These are phyloP conservation scores for Chaetomium tenue DNA, from an alignment of 495 filamentous ascomycete genomes.

Conservation along the genomic window DNA sequence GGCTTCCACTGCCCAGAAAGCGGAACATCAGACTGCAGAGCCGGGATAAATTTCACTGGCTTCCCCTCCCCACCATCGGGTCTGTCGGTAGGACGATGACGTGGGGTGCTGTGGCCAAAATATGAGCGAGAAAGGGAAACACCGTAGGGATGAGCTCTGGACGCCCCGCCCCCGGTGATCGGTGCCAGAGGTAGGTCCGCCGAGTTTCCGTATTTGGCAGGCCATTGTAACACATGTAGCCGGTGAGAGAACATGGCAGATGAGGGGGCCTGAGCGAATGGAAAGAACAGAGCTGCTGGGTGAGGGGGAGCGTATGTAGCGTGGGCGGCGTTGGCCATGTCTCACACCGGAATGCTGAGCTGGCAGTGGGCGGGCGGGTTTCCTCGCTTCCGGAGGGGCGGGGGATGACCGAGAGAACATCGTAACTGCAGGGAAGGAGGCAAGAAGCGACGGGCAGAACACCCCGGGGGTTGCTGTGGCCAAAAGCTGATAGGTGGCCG, in stretches of 20 bases:
- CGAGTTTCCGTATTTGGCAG: constrained; percentile 3
- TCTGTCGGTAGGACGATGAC: constrained; percentile 3
- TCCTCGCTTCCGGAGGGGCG: constrained; percentile 1
- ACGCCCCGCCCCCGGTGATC: background rate
- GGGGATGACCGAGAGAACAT: background rate
- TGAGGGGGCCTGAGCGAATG: constrained; percentile 16
- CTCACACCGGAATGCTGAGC: constrained; percentile 11
- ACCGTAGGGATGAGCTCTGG: background rate
- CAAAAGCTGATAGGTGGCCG: background rate
- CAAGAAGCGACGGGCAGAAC: background rate
- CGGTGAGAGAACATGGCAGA: constrained; percentile 8
- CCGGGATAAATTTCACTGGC: constrained; percentile 31
- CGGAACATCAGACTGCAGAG: constrained; percentile 14
- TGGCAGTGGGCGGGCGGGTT: constrained; percentile 2
- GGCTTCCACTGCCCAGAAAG: background rate
- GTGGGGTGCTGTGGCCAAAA: constrained; percentile 3
- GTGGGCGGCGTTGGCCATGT: constrained; percentile 11
- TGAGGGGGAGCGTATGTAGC: constrained; percentile 13
- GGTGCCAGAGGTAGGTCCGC: background rate
- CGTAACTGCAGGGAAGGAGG: background rate
- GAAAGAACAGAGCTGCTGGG: background rate
- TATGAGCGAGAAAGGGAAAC: background rate
- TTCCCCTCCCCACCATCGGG: constrained; percentile 1
- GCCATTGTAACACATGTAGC: constrained; percentile 12
- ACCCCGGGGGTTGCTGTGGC: background rate